Evolutionary conservation across 2,329 filamentous ascomycete genomes (phyloP).

Genomic region (Fusarium lyarnte): DNA sequence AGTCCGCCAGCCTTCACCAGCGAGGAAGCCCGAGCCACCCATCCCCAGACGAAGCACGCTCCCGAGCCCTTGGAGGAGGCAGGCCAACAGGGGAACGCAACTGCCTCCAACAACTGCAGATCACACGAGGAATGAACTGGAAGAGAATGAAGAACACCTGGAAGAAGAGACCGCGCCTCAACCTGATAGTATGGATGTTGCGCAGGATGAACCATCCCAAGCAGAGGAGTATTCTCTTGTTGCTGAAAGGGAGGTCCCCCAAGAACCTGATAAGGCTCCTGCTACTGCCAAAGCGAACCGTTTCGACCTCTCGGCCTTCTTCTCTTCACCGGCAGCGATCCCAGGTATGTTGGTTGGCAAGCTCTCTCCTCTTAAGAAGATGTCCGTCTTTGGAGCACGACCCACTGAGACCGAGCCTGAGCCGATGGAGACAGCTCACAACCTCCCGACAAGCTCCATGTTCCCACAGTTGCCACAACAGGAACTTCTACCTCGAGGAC

Average conservation of each 20-base stretch:
- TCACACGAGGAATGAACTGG: background rate
- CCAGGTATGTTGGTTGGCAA: slow-evolving; percentile 49
- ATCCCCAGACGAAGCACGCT: slow-evolving; percentile 39
- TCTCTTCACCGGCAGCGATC: slow-evolving; percentile 63
- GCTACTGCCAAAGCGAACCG: slow-evolving; percentile 45
- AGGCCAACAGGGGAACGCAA: slow-evolving; percentile 35
- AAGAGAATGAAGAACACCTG: background rate
- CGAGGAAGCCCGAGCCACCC: slow-evolving; percentile 35
- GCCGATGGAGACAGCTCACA: slow-evolving; percentile 29
- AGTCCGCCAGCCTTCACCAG: slow-evolving; percentile 44
- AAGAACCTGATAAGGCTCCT: slow-evolving; percentile 25
- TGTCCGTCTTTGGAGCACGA: slow-evolving; percentile 21
- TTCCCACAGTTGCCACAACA: slow-evolving; percentile 50
- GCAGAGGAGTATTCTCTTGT: slow-evolving; percentile 59
- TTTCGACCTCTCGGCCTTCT: slow-evolving; percentile 64
- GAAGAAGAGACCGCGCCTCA: slow-evolving; percentile 12
- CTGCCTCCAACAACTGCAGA: background rate
- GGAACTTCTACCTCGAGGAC: slow-evolving; percentile 46
- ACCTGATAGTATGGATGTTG: slow-evolving; percentile 20
- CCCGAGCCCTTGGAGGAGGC: slow-evolving; percentile 54
- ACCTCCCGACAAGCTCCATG: slow-evolving; percentile 51
- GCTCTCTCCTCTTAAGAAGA: slow-evolving; percentile 42
- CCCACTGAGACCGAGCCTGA: slow-evolving; percentile 33
- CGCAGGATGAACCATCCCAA: slow-evolving; percentile 32
- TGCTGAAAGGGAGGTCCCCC: slow-evolving; percentile 40